Conservation (phyloP, 169 alveolate species). For the Plasmodium malariae region DNA sequence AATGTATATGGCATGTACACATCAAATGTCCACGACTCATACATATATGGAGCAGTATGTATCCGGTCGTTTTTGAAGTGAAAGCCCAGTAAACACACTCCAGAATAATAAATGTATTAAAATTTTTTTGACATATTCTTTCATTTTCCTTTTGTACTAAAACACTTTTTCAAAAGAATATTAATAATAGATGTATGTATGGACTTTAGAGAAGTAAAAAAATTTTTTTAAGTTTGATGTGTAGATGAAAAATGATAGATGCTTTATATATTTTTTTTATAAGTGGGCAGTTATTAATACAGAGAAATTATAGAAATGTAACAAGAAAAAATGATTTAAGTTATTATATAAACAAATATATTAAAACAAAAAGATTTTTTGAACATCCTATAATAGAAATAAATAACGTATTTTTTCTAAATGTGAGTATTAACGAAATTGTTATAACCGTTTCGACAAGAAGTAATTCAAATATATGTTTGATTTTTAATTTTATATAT, state of each 20-base stretch:
- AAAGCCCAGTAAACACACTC: too few relatives aligned
- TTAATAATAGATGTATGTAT: neutral
- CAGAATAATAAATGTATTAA: neutral
- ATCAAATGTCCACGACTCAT: too few relatives aligned
- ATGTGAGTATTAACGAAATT: conserved; percentile 56
- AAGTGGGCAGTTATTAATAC: conserved; percentile 61
- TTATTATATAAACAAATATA: conserved; percentile 43
- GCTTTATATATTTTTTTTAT: conserved; percentile 44
- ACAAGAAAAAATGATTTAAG: conserved; percentile 28
- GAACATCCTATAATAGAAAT: conserved; percentile 65
- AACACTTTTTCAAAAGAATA: neutral
- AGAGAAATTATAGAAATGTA: conserved; percentile 41
- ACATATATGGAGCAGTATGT: too few relatives aligned
- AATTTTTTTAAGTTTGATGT: neutral
- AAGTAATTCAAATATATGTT: conserved; percentile 49
- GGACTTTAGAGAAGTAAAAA: too few relatives aligned
- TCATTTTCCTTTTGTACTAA: neutral
- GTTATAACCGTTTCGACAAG: conserved; percentile 62
- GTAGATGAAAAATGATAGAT: conserved; percentile 47
- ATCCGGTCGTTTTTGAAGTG: too few relatives aligned
- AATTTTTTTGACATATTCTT: neutral
- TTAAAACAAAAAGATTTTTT: conserved; percentile 60
- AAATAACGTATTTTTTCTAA: conserved; percentile 64
- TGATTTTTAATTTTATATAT: conserved; percentile 59
- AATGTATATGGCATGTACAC: too few relatives aligned